phyloP scores from a whole-genome alignment of 2,329 filamentous ascomycete species.

The Camillea tinctor region DNA sequence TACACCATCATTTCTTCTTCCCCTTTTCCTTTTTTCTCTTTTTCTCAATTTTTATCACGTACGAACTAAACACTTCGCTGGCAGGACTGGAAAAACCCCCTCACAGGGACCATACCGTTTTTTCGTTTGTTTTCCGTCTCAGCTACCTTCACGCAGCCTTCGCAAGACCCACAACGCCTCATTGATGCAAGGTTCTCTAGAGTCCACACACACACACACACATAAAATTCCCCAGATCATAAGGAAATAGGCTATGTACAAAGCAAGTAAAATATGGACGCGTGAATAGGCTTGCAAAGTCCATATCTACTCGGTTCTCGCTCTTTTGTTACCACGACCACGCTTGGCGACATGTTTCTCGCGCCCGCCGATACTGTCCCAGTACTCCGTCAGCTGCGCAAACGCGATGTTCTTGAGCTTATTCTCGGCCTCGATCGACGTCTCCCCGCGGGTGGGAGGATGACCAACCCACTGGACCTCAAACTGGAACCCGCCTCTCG shows the following conservation, averaged over 20 bases:
- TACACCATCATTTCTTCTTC: too few species aligned
- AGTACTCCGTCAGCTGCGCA: conserved; percentile 27
- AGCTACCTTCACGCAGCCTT: neutral
- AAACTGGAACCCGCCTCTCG: conserved; percentile 28
- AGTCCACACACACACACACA: too few species aligned
- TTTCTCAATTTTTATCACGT: neutral
- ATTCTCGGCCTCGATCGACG: conserved; percentile 29
- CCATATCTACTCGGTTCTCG: conserved; percentile 7
- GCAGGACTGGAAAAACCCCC: neutral
- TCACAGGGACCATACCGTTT: neutral
- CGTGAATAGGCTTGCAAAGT: neutral
- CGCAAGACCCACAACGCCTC: neutral
- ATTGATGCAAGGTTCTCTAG: neutral
- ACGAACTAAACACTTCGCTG: neutral
- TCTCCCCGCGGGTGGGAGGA: conserved; percentile 26
- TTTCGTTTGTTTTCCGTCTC: neutral
- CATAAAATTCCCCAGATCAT: neutral
- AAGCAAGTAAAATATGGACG: neutral
- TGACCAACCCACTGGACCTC: conserved; percentile 36
- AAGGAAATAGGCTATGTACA: neutral
- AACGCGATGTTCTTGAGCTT: conserved; percentile 30
- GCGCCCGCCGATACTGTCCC: conserved; percentile 30
- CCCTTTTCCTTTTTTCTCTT: too few species aligned
- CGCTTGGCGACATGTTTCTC: conserved; percentile 25
- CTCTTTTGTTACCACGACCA: conserved; percentile 27